Conservation (phyloP, 2,329 filamentous ascomycete genomes). For the Cercospora nicotianae region DNA sequence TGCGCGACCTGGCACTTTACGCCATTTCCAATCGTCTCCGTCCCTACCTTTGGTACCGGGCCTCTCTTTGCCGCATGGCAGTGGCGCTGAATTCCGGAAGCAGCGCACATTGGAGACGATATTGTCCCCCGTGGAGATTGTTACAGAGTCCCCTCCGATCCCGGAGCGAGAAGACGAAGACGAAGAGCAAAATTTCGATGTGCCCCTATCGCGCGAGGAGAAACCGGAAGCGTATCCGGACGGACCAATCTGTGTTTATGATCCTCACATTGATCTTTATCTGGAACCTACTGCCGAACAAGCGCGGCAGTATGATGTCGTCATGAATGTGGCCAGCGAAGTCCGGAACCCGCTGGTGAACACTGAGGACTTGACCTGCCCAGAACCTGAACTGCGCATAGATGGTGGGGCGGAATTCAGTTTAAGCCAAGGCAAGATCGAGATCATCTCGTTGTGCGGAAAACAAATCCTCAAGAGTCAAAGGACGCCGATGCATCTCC, state of each 20-base stretch:
- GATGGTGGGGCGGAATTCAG: conserved; percentile 39
- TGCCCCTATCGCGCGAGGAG: conserved; percentile 61
- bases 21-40: conserved; percentile 64
- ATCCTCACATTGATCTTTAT: conserved; percentile 74
- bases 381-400: conserved; percentile 38
- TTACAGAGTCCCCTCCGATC: conserved; percentile 18
- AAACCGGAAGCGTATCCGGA: conserved; percentile 81
- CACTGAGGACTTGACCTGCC: conserved; percentile 14
- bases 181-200: conserved; percentile 53
- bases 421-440: conserved; percentile 34
- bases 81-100: conserved; percentile 14
- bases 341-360: conserved; percentile 70
- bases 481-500: conserved; percentile 41
- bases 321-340: conserved; percentile 82
- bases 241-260: conserved; percentile 79
- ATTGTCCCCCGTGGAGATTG: conserved; percentile 31
- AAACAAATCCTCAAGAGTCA: conserved; percentile 2
- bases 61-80: conserved; percentile 33
- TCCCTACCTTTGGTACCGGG: conserved; percentile 57
- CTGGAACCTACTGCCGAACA: conserved; percentile 77
- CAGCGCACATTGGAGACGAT: conserved; percentile 35
- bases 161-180: conserved; percentile 43
- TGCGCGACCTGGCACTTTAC: conserved; percentile 52
- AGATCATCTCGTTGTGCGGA: conserved; percentile 17
- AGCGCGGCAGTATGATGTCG: conserved; percentile 74